Base-by-base conservation (phyloP, 352 stramenopile species). In the Phytophthora palmivora region DNA sequence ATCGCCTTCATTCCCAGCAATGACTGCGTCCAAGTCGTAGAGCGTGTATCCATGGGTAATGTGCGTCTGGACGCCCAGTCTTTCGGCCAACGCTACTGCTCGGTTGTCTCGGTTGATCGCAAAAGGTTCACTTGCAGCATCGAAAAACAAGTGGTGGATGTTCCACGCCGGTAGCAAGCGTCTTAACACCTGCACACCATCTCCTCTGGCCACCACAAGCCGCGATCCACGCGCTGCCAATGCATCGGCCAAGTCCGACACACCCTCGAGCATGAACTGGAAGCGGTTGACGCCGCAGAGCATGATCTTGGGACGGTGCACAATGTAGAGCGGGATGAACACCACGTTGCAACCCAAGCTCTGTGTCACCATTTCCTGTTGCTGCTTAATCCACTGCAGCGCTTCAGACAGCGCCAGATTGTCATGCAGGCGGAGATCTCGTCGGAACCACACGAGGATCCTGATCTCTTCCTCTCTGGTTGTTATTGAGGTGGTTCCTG, bases 371-470 rank as follows among this genome's bases (percentile, higher is more conserved):
- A 36, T 26, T 26, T 65, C 30, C 18, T 67, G 18, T 28, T 68
- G 43, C 9, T 58, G 42, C 10, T 69, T 55, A 22, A 81, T 48
- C 34, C 73, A 67, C 24, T 86, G 38, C 38, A 94, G 74, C 32
- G 92, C 91, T 24, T 84, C 79, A 9, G 94, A 43, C 15, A 99
- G 76, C 44, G 89, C 88, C 22, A 97, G 84, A 75, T 99, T 99
- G 78, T 99, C 97, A 72, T 98, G 93, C 37, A 99, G 73, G 41
- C 97, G 81, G 50, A 99, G 76, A 47, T 97, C 94, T 63, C 98
- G 98, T 7, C 97, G 89, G 67, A 99, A 99, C 96, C 96, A 99
- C 42, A 93, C 54, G 44, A 93, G 71, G 28, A 74, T 57, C 10
- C 83, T 67, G 54, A 83, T 93, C 9, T 58, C 58, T 0, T 60